Evolutionary conservation across 1,284 basidiomycete species (phyloP), one percentile per base, ranked within the genome.

Genomic region (Sphaerobolus stellatus): DNA sequence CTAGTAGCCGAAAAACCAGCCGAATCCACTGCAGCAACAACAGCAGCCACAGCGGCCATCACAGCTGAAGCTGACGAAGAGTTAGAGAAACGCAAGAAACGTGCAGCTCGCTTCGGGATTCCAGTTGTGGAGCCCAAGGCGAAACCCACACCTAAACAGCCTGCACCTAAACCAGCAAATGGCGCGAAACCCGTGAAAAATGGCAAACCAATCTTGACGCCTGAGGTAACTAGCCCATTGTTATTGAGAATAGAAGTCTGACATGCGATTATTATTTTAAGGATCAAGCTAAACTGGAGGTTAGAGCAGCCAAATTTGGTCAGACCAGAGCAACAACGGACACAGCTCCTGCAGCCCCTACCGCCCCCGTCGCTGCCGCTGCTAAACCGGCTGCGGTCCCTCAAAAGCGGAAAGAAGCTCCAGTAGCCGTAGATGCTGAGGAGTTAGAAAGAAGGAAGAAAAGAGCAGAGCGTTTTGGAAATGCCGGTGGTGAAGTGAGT

Each of bases 41-140:
- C 56, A 16, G 38, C 50, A 20, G 38, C 48, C 20, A 14, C 54
- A 27, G 47, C 45, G 14, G 28, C 59, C 7, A 13, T 60, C 2
- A 31, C 60, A 2, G 44, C 59, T 30, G 28, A 61, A 2, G 60
- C 62, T 29, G 81, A 83, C 45, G 63, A 73, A 27, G 84, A 87
- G 56, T 66, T 75, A 8, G 82, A 80, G 59, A 84, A 76, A 61
- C 81, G 82, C 52, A 82, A 73, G 61, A 73, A 75, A 43, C 82
- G 86, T 29, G 86, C 86, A 2, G 83, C 74, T 25, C 81, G 86
- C 11, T 89, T 89, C 60, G 82, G 82, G 22, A 80, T 86, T n/a
- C 78, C 85, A 1, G 59, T 85, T 9, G 79, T 87, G 4, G 78
- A 56, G 27, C n/a, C 48, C 11, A 56, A 56, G 50, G n/a, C 28